Percentiles rank a stretch among this genome's conserved stretches.
Evolutionary conservation across 805 yeast species (phyloP).

Genomic region (Nakazawaea wyomingensis): DNA sequence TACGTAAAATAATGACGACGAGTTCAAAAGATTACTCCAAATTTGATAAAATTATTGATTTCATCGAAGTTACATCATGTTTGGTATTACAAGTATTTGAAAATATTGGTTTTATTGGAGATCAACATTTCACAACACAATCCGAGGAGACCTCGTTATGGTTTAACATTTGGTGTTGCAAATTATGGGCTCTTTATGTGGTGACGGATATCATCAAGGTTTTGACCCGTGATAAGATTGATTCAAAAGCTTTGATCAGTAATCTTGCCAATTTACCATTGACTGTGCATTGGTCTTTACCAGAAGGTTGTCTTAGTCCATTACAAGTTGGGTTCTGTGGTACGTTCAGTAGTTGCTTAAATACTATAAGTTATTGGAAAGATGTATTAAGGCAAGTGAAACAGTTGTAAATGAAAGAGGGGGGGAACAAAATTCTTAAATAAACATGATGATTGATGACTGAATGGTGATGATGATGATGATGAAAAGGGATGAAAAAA

Average conservation of each 20-base stretch:
- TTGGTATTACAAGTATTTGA: constrained; percentile 29
- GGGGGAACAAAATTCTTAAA: constrained; percentile 6
- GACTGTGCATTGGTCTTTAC: constrained; percentile 32
- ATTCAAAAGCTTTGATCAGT: constrained; percentile 19
- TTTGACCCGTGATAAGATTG: constrained; percentile 1
- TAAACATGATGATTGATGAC: too few relatives aligned
- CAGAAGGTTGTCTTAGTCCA: constrained; percentile 27
- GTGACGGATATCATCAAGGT: constrained; percentile 25
- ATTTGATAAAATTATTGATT: constrained; percentile 20
- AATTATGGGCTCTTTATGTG: constrained; percentile 31
- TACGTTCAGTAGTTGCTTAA: constrained; percentile 22
- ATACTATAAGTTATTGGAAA: constrained; percentile 20
- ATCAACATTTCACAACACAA: constrained; percentile 26
- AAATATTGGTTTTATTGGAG: constrained; percentile 28
- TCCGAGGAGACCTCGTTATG: constrained; percentile 17
- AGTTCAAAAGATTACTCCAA: constrained; percentile 10
- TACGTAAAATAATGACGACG: constrained; percentile 7
- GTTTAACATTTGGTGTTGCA: constrained; percentile 27
- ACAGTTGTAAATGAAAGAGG: constrained; percentile 6
- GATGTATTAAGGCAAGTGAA: constrained; percentile 16
- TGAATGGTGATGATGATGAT: neutral
- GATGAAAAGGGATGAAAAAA: neutral
- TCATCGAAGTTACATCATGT: constrained; percentile 21
- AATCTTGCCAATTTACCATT: constrained; percentile 31
- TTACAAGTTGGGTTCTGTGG: constrained; percentile 30